Base-by-base conservation (phyloP, 2,329 filamentous ascomycete genomes). In the Hypoxylon rubiginosum region DNA sequence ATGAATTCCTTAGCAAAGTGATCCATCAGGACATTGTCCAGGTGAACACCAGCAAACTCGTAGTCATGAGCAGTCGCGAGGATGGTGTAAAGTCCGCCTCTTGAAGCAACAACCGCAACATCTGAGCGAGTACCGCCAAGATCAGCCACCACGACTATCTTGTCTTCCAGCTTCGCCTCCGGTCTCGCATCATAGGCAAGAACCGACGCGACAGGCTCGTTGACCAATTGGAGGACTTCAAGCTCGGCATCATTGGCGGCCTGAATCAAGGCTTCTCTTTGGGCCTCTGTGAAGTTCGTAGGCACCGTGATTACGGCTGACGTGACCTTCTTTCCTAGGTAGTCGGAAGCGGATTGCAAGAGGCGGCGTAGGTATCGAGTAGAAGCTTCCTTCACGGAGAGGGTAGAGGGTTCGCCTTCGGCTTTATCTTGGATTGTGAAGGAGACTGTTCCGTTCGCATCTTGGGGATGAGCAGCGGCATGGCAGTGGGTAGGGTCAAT, bases 1-100 rank as follows among this genome's bases (percentile, higher is more conserved):
- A 96, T 88, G 83, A 99, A 99, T 82, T 99, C 96, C 86, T 99
- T 99, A 74, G 95, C 92, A 74, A 98, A 97, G 85, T 97, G 91
- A 79, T 99, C 95, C 79, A 97, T 92, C 64, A 99, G 86, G 53
- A 95, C 91, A 79, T 96, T 88, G 83, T 99, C 96, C 62, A 99
- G 86, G 71, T 94, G 90, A 36, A 89, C 86, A 76, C 96, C 96
- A 61, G 92, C 90, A 72, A 95, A 92, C 77, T 98, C 94, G 82
- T 97, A 97, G 84, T 99, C 96, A 83, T 98, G 96, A 30, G 91
- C 89, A 11, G 95, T 97, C 19, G 96, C 94, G 63, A 99, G 86
- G 74, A 97, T 90, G 66, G 93, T 97, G 86, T 98, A 98, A 85
- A 98, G 95, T 78, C 96, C 96, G 68, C 94, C 94, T 79, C 95